These are phyloP conservation scores for Parafenestella ontariensis DNA, from an alignment of 2,329 filamentous ascomycete genomes.

Conservation along the genomic window DNA sequence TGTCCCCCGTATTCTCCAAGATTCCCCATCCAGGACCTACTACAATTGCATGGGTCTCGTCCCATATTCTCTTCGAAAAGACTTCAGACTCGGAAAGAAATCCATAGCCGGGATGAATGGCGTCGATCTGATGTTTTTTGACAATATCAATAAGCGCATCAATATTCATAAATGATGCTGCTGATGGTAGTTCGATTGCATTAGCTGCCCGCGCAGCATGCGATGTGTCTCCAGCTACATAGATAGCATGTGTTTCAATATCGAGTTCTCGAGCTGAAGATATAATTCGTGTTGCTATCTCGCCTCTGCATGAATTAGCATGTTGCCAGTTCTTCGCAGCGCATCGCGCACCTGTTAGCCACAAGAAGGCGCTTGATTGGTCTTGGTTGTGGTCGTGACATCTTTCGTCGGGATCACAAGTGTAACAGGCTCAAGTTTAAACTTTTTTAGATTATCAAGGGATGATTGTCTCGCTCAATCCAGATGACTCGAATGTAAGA, in stretches of 20 bases:
- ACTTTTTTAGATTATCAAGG: background rate
- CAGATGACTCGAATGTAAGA: slow-evolving; percentile 17
- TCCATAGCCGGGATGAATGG: slow-evolving; percentile 67
- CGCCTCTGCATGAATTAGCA: slow-evolving; percentile 56
- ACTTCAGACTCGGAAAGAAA: slow-evolving; percentile 66
- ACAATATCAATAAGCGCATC: slow-evolving; percentile 56
- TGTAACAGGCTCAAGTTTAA: background rate
- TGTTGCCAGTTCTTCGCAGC: background rate
- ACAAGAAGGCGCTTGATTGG: slow-evolving; percentile 60
- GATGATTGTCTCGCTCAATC: background rate
- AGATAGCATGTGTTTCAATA: slow-evolving; percentile 64
- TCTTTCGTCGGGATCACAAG: slow-evolving; percentile 2
- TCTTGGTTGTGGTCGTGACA: slow-evolving; percentile 34
- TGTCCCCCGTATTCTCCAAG: slow-evolving; percentile 63
- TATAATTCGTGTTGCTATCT: slow-evolving; percentile 69
- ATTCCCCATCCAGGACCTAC: slow-evolving; percentile 66
- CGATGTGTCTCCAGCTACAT: slow-evolving; percentile 62
- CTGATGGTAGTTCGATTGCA: slow-evolving; percentile 59
- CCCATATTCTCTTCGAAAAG: slow-evolving; percentile 59
- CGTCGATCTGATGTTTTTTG: slow-evolving; percentile 60
- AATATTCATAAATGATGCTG: slow-evolving; percentile 62
- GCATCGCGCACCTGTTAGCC: slow-evolving; percentile 57
- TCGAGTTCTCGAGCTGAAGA: slow-evolving; percentile 65
- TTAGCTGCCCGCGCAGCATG: slow-evolving; percentile 62
- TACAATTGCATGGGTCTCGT: slow-evolving; percentile 57